Base-by-base conservation (phyloP, 1,284 basidiomycete genomes). In the Boletus sp. region DNA sequence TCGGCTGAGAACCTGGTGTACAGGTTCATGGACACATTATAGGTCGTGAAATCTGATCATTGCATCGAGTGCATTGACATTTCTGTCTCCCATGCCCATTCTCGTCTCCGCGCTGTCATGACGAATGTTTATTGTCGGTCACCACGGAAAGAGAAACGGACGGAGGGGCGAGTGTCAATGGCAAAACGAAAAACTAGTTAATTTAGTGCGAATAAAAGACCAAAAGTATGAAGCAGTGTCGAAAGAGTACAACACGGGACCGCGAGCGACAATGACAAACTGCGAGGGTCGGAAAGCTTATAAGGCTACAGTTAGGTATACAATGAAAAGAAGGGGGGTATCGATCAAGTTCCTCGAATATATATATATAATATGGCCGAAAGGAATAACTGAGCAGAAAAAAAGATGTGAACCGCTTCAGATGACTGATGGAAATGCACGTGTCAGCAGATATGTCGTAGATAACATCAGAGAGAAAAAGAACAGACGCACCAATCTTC, bases 401-500 rank as follows among this genome's bases (percentile, higher is more conserved):
- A n/a, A 18, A 22, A n/a, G n/a, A n/a, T n/a, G n/a, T 13, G 41
- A n/a, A 15, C 7, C 15, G 2, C 35, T 55, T 68, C 8, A 70
- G 18, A 73, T 57, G 27, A 61, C 67, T 73, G 58, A 20, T 27
- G 13, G 4, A 29, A 53, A 27, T 35, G 6, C 13, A 3, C n/a
- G 16, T 7, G 51, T 62, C 55, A 61, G 54, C 20, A 20, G 50
- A 42, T 4, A 20, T 3, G 20, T 12, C 37, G 15, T n/a, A 18
- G 37, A 39, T n/a, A n/a, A 20, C n/a, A n/a, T 41, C n/a, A n/a
- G n/a, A n/a, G n/a, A n/a, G n/a, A 12, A 13, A 6, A 13, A n/a
- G 22, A n/a, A n/a, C n/a, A 11, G n/a, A 78, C 85, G 64, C 66
- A 90, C 90, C 77, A 59, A 92, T 86, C 61, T 78, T 80, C 81